Evolutionary conservation across 352 stramenopile genomes (phyloP).

Genomic region (Pythium sp.): DNA sequence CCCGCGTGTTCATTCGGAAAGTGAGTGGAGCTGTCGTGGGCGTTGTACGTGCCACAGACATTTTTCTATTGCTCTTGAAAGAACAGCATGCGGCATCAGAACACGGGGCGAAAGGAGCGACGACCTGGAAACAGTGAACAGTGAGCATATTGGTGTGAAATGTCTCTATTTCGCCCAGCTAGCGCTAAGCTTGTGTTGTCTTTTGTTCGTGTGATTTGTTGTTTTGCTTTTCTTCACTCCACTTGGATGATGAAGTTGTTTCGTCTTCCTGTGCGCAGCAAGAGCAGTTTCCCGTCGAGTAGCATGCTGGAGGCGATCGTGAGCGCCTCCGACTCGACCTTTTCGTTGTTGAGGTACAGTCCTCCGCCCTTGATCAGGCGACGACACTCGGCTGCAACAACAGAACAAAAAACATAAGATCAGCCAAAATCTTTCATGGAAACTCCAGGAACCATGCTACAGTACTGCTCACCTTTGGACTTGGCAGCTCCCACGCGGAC

Average conservation of each 20-base stretch:
- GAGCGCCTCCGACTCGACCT: slow-evolving; percentile 51
- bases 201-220: neutral
- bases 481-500: slow-evolving; percentile 83
- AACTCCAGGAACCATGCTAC: neutral
- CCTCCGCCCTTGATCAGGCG: slow-evolving; percentile 95
- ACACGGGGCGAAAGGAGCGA: neutral
- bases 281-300: slow-evolving; percentile 60
- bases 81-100: slow-evolving; percentile 35
- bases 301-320: slow-evolving; percentile 41
- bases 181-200: neutral
- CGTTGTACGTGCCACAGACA: slow-evolving; percentile 44
- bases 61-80: slow-evolving; percentile 49
- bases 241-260: slow-evolving; percentile 83
- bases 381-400: slow-evolving; percentile 85
- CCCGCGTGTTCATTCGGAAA: slow-evolving; percentile 34
- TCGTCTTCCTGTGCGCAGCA: slow-evolving; percentile 69
- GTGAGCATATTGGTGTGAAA: neutral
- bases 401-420: neutral
- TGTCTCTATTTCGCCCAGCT: slow-evolving; percentile 4
- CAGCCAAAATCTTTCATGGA: neutral
- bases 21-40: slow-evolving; percentile 21
- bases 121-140: neutral
- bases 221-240: slow-evolving; percentile 21
- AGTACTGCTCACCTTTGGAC: slow-evolving; percentile 81
- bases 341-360: slow-evolving; percentile 92